phyloP scores from a whole-genome alignment of 805 yeast species.

The Kazachstania martiniae region DNA sequence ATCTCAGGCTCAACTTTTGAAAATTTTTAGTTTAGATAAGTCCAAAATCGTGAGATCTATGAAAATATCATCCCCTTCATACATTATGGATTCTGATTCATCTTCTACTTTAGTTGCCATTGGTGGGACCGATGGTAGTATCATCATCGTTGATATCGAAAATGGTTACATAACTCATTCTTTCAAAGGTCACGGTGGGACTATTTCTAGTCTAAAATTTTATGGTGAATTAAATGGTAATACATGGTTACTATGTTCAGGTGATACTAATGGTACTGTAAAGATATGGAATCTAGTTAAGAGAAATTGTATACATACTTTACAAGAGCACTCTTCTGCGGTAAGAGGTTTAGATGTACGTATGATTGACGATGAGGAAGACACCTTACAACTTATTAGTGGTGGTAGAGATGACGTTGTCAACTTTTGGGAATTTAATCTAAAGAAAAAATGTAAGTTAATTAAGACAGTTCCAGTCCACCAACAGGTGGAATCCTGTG shows the following conservation, averaged over 20 bases:
- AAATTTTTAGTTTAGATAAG: constrained; percentile 37
- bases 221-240: constrained; percentile 60
- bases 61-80: constrained; percentile 70
- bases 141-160: constrained; percentile 85
- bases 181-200: constrained; percentile 86
- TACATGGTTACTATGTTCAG: constrained; percentile 70
- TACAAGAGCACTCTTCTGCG: constrained; percentile 70
- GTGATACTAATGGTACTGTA: constrained; percentile 48
- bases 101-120: constrained; percentile 83
- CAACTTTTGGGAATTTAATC: constrained; percentile 41
- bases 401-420: constrained; percentile 84
- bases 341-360: constrained; percentile 74
- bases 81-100: constrained; percentile 62
- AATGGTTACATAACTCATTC: constrained; percentile 84
- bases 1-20: constrained; percentile 75
- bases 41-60: constrained; percentile 37
- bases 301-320: constrained; percentile 53
- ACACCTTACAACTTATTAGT: constrained; percentile 47
- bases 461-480: constrained; percentile 58
- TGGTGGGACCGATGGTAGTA: constrained; percentile 91
- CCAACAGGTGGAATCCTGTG: constrained; percentile 64
- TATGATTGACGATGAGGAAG: constrained; percentile 12
- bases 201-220: constrained; percentile 66
- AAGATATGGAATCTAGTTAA: constrained; percentile 57
- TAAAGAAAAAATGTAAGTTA: constrained; percentile 41